These are phyloP conservation scores for Phytophthora chlamydospora DNA, from an alignment of 352 stramenopile species.

Conservation along the genomic window DNA sequence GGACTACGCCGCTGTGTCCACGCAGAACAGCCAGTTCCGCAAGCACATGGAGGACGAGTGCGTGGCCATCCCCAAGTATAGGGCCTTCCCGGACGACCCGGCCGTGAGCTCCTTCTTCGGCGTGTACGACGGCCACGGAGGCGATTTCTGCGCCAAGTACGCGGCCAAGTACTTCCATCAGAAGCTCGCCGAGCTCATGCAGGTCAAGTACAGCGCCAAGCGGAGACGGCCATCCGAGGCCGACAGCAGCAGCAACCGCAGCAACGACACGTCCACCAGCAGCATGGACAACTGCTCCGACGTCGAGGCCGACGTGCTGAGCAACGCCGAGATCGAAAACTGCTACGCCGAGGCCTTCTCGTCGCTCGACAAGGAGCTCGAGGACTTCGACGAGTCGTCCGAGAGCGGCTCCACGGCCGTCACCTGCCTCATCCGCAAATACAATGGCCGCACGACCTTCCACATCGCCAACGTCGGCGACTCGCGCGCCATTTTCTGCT, in stretches of 20 bases:
- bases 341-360: constrained; percentile 70
- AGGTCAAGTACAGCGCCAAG: constrained; percentile 48
- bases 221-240: constrained; percentile 33
- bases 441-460: constrained; percentile 62
- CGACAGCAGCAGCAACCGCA: constrained; percentile 48
- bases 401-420: constrained; percentile 78
- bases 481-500: constrained; percentile 76
- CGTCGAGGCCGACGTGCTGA: constrained; percentile 56
- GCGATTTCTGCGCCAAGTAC: constrained; percentile 83
- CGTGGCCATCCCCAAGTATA: constrained; percentile 74
- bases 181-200: constrained; percentile 53
- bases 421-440: constrained; percentile 70
- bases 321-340: constrained; percentile 59
- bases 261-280: constrained; percentile 55
- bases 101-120: constrained; percentile 82
- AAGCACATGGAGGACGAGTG: constrained; percentile 88
- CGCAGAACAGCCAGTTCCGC: constrained; percentile 81
- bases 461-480: constrained; percentile 84
- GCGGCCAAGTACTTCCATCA: constrained; percentile 73
- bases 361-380: constrained; percentile 67
- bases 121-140: constrained; percentile 85
- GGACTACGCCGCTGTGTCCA: constrained; percentile 77
- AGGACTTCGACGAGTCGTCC: constrained; percentile 68
- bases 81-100: constrained; percentile 59
- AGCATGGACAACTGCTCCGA: constrained; percentile 43